Base-by-base conservation (phyloP, 345 rosid genomes). In the Brassica rapa region DNA sequence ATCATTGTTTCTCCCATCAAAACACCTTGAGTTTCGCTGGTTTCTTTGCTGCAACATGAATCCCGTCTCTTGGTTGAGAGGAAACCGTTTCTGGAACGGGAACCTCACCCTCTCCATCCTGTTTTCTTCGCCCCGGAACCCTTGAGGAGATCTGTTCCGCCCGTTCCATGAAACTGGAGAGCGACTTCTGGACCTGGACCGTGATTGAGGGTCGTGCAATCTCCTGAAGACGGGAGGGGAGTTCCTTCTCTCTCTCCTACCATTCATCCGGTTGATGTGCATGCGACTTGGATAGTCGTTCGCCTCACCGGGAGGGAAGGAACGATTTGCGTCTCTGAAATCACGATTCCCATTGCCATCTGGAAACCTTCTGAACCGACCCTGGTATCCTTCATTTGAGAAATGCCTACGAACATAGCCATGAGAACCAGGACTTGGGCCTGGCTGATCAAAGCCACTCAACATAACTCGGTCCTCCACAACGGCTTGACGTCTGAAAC, bases 151-250 rank as follows among this genome's bases (percentile, higher is more conserved):
- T 76, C 89, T 84, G 62, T 85, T 88, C 11, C 85, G 80, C 12
- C 82, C 68, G 23, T 70, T 72, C 79, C 89, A 82, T 24, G 87
- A 69, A 39, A 66, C 56, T 8, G 93, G 93, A 1, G 91, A 84
- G 7, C 86, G 88, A 32, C 89, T 84, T 75, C 90, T 84, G 27
- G 90, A 88, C 65, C 88, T 87, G 10, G 91, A 86, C 65, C 64
- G 75, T 37, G 87, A 77, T 8, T 79, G 74, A 23, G 64, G 71
- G 72, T 80, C 43, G 49, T 81, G 73, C 37, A 75, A 74, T 62
- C 83, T 85, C 70, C 87, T 83, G 53, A 74, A 49, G 7, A 53
- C 62, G 0, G 90, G 89, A 57, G 89, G 88, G 9, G 93, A 87
- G 72, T 83, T 81, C 55, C 89, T 82, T 84, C 88, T 86, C 5